phyloP scores from a whole-genome alignment of 2,329 filamentous ascomycete species.

The Aspergillus fischeri region DNA sequence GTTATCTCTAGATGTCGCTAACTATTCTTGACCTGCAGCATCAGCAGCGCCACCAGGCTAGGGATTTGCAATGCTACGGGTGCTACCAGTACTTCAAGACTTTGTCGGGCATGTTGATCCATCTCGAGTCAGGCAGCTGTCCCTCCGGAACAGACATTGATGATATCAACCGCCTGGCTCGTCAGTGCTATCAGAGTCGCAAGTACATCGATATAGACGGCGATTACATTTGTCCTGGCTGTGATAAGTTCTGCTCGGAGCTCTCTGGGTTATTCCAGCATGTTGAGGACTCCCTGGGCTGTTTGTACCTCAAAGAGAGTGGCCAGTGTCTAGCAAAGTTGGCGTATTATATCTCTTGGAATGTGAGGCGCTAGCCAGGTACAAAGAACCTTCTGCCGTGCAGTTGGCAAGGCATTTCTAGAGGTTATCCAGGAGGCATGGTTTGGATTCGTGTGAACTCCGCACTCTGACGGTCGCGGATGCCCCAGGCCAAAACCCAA shows the following conservation, averaged over 20 bases:
- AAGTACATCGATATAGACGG: background rate
- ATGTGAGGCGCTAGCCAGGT: background rate
- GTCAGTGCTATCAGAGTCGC: constrained; percentile 1
- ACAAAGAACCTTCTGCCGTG: background rate
- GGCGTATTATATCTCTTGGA: background rate
- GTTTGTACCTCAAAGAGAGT: background rate
- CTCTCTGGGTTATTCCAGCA: constrained; percentile 1
- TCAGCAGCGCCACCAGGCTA: constrained; percentile 7
- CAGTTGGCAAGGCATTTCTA: background rate
- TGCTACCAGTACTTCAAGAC: constrained; percentile 7
- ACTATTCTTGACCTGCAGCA: constrained; percentile 3
- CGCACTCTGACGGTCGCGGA: background rate
- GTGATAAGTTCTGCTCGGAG: background rate
- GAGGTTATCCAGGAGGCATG: background rate
- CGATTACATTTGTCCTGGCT: background rate
- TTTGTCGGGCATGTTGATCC: constrained; percentile 5
- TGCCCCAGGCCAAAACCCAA: background rate
- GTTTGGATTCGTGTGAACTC: background rate
- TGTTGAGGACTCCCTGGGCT: background rate
- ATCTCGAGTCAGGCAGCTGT: constrained; percentile 9
- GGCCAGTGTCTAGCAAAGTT: background rate
- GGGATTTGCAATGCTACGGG: constrained; percentile 7
- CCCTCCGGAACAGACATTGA: background rate
- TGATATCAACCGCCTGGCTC: background rate
- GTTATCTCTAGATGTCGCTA: constrained; percentile 1